A percentile compares a stretch with the other conserved stretches of the same genome.
phyloP scores from a whole-genome alignment of 495 filamentous ascomycete species.

The Xylaria telfairii region DNA sequence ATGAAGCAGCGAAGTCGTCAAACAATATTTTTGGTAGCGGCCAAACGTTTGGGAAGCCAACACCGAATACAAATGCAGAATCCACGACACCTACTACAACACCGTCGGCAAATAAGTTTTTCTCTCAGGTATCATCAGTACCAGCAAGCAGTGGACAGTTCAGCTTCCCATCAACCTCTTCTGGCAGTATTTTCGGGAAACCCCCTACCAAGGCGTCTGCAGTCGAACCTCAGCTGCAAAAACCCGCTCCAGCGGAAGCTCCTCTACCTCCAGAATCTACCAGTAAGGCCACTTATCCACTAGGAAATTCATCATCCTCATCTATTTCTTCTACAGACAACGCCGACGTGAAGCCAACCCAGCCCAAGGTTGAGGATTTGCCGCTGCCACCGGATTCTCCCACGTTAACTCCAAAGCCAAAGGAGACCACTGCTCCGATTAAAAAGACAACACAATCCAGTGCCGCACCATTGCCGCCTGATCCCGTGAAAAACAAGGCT shows the following conservation, averaged over 20 bases:
- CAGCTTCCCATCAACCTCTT: constrained; percentile 29
- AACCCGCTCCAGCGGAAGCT: constrained; percentile 49
- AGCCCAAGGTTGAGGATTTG: constrained; percentile 51
- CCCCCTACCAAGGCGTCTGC: constrained; percentile 25
- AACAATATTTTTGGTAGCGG: constrained; percentile 28
- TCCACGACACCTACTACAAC: constrained; percentile 65
- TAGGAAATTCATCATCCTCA: constrained; percentile 72
- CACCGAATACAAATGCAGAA: constrained; percentile 38
- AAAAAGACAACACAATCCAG: constrained; percentile 18
- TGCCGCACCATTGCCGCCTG: constrained; percentile 40
- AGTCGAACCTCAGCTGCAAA: constrained; percentile 42
- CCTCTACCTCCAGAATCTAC: constrained; percentile 81
- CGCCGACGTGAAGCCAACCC: constrained; percentile 38
- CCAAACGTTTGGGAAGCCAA: constrained; percentile 38
- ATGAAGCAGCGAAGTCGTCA: constrained; percentile 48
- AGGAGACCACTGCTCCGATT: not conserved
- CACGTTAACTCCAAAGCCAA: constrained; percentile 26
- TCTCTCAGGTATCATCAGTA: constrained; percentile 23
- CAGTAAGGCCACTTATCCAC: constrained; percentile 67
- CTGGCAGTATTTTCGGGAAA: constrained; percentile 20
- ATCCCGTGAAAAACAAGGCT: constrained; percentile 48
- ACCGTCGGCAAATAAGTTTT: constrained; percentile 56
- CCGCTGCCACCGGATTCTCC: constrained; percentile 68
- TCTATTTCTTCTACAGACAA: constrained; percentile 58
- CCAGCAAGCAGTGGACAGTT: constrained; percentile 30